A percentile compares a stretch with the other conserved stretches of the same genome.
Evolutionary conservation across 805 yeast species (phyloP).

Genomic region (Metschnikowia borealis): DNA sequence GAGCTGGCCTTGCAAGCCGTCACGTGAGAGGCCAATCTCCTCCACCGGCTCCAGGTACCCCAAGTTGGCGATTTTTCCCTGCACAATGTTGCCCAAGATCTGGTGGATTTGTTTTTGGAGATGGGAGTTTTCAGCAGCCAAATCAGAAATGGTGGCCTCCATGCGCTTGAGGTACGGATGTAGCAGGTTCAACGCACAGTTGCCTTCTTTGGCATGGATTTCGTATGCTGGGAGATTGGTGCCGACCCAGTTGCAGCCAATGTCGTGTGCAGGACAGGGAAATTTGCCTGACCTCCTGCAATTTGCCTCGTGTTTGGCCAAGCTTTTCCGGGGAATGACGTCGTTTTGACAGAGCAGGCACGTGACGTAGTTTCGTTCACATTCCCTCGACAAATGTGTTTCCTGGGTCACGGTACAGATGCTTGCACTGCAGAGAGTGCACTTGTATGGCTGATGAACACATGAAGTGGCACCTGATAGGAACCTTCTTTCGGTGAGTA

Average conservation of each 20-base stretch:
- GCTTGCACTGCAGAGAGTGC: conserved; percentile 32
- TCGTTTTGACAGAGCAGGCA: conserved; percentile 44
- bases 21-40: conserved; percentile 34
- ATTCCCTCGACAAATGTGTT: conserved; percentile 36
- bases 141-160: conserved; percentile 21
- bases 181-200: conserved; percentile 30
- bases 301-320: conserved; percentile 39
- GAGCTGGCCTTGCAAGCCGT: conserved; percentile 23
- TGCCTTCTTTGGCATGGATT: conserved; percentile 28
- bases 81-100: conserved; percentile 44
- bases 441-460: conserved; percentile 35
- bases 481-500: conserved; percentile 21
- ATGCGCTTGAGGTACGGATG: conserved; percentile 25
- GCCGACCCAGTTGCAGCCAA: conserved; percentile 50
- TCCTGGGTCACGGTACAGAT: conserved; percentile 28
- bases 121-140: conserved; percentile 34
- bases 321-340: conserved; percentile 34
- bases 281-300: conserved; percentile 39
- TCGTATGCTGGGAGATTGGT: conserved; percentile 33
- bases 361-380: conserved; percentile 33
- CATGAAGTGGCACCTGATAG: conserved; percentile 24
- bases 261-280: conserved; percentile 44
- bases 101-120: conserved; percentile 43
- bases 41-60: conserved; percentile 47
- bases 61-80: conserved; percentile 47